Conservation (phyloP, 2,329 filamentous ascomycete genomes). For the Tolypocladium endophyticum region DNA sequence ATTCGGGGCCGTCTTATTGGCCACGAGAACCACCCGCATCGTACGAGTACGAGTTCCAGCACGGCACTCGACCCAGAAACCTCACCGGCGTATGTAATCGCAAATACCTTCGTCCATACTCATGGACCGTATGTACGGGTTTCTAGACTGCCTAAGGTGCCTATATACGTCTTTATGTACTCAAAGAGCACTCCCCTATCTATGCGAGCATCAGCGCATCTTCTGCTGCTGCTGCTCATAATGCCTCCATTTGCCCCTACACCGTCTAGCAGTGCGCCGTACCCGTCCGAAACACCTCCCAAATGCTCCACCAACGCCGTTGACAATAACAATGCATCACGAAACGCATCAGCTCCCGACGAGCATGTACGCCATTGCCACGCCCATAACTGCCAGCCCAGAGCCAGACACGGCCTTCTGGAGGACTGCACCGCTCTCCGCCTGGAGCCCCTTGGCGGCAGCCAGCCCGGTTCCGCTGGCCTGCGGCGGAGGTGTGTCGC, state of each 20-base stretch:
- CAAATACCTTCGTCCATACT: background rate
- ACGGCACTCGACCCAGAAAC: background rate
- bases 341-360: background rate
- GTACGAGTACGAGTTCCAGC: background rate
- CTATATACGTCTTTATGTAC: background rate
- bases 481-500: conserved; percentile 11
- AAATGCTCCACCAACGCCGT: background rate
- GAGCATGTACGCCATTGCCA: conserved; percentile 9
- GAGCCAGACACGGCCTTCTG: conserved; percentile 5
- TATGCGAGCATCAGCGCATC: background rate
- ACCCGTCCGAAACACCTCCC: background rate
- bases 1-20: background rate
- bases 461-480: conserved; percentile 10
- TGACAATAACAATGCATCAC: background rate
- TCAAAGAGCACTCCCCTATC: background rate
- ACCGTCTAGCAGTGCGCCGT: background rate
- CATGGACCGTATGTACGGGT: background rate
- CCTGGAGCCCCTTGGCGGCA: conserved; percentile 22
- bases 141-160: background rate
- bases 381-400: conserved; percentile 7
- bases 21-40: background rate
- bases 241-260: background rate
- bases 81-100: background rate
- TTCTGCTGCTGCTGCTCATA: too few species aligned
- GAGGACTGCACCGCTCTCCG: conserved; percentile 8